A percentile compares a stretch with the other conserved stretches of the same genome.
phyloP scores from a whole-genome alignment of 345 rosid genomes.

The Lepidium africanum region DNA sequence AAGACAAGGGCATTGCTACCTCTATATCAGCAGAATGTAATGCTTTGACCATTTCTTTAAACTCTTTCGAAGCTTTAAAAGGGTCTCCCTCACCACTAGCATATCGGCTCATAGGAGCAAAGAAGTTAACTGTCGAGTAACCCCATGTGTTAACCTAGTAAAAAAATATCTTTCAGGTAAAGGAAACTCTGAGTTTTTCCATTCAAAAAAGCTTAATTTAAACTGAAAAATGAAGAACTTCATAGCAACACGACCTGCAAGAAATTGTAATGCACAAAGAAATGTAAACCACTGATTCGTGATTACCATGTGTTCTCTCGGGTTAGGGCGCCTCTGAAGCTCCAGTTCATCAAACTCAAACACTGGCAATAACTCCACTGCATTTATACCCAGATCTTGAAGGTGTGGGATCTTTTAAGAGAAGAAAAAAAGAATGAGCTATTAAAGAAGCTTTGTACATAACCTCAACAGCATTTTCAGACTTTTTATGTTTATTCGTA shows the following conservation, averaged over 20 bases:
- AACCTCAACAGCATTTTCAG: not conserved
- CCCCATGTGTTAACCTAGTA: conserved; percentile 93
- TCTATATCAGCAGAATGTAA: conserved; percentile 88
- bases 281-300: not conserved
- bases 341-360: conserved; percentile 94
- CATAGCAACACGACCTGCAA: not conserved
- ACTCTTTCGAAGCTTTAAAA: conserved; percentile 65
- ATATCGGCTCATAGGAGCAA: conserved; percentile 95
- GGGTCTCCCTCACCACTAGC: conserved; percentile 86
- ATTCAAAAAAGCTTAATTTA: not conserved
- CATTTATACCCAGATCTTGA: conserved; percentile 81
- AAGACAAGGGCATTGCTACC: conserved; percentile 35
- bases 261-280: not conserved
- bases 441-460: not conserved
- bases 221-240: not conserved
- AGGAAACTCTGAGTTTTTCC: not conserved
- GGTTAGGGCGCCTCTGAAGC: conserved; percentile 78
- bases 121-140: conserved; percentile 93
- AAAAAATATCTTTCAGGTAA: not conserved
- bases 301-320: conserved; percentile 91
- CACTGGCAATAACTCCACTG: conserved; percentile 87
- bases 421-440: conserved; percentile 22
- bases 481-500: not conserved
- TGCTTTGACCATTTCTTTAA: conserved; percentile 93
- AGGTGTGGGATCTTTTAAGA: conserved; percentile 75